These are phyloP conservation scores for Takakia lepidozioides DNA, from an alignment of 225 moss, liverwort and hornwort genomes.

Conservation along the genomic window DNA sequence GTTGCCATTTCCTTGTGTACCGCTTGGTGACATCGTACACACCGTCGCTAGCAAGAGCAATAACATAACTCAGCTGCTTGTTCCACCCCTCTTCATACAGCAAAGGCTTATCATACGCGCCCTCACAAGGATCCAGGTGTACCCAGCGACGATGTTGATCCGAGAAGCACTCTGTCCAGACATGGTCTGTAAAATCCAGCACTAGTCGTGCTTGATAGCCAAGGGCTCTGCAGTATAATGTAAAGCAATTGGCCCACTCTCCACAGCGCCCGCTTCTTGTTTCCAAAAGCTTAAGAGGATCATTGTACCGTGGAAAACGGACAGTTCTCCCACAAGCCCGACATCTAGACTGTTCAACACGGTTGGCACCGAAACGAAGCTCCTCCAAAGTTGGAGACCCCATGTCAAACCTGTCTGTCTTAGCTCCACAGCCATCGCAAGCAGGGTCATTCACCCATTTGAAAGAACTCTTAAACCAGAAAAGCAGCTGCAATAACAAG, in stretches of 20 bases:
- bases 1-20: conserved; percentile 61
- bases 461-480: conserved; percentile 70
- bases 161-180: conserved; percentile 73
- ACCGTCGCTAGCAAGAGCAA: conserved; percentile 48
- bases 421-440: conserved; percentile 40
- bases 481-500: conserved; percentile 38
- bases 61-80: conserved; percentile 54
- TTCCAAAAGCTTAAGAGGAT: conserved; percentile 67
- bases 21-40: conserved; percentile 62
- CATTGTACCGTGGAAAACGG: conserved; percentile 61
- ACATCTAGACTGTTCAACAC: conserved; percentile 58
- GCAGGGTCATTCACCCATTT: conserved; percentile 63
- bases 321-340: conserved; percentile 28
- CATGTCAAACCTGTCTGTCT: conserved; percentile 19
- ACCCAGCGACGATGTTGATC: conserved; percentile 41
- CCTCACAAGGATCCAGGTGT: conserved; percentile 69
- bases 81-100: conserved; percentile 65
- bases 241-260: conserved; percentile 80
- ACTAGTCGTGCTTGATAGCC: conserved; percentile 63
- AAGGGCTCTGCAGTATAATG: conserved; percentile 62
- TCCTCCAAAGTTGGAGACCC: conserved; percentile 38
- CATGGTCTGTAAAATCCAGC: conserved; percentile 48
- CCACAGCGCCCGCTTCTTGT: conserved; percentile 75
- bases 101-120: conserved; percentile 50
- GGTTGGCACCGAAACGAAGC: conserved; percentile 17